Base-by-base conservation (phyloP, 2,329 filamentous ascomycete species). In the Nemania abortiva region DNA sequence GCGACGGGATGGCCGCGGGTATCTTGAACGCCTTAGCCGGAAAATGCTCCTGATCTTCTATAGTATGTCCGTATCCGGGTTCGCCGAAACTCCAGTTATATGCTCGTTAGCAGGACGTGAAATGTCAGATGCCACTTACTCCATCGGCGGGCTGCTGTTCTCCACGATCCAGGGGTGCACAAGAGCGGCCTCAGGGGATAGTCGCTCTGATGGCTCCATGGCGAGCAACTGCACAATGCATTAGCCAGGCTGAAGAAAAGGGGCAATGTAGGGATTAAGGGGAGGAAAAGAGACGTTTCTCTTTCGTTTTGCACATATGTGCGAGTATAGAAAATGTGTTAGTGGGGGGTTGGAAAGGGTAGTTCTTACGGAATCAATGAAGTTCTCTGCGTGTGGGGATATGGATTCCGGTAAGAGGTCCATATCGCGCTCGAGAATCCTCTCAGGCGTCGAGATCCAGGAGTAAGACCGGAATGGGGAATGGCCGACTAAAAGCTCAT, bases 111-210 rank as follows among this genome's bases (percentile, higher is more conserved):
- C 7, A 11, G 20, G 9, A 39, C n/a, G n/a, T n/a, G n/a, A n/a
- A n/a, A n/a, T 29, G 22, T 18, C 20, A 20, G 9, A n/a, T 29
- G n/a, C 50, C 22, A 20, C 11, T 56, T 34, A 34, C 31, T 34
- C 39, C 81, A 78, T 88, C 86, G 22, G 85, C 86, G 10, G 88
- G 73, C 91, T 86, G 80, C 95, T 98, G 81, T 98, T 92, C 85
- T 98, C 98, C 74, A 98, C 80, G 76, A 99, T 97, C 96, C 96
- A 99, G 20, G 95, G 95, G 80, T 98, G 96, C 58, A 87, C 86
- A 79, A 95, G 90, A 37, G 98, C 91, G 66, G 97, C 91, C 24
- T 97, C 93, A 10, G 98, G 88, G 3, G 94, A 88, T 73, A 99
- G 92, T 72, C 96, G 87, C 85, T 97, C 97, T 76, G 97, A 93